Base-by-base conservation (phyloP, 139 green algal species). In the Chlorella sorokiniana region DNA sequence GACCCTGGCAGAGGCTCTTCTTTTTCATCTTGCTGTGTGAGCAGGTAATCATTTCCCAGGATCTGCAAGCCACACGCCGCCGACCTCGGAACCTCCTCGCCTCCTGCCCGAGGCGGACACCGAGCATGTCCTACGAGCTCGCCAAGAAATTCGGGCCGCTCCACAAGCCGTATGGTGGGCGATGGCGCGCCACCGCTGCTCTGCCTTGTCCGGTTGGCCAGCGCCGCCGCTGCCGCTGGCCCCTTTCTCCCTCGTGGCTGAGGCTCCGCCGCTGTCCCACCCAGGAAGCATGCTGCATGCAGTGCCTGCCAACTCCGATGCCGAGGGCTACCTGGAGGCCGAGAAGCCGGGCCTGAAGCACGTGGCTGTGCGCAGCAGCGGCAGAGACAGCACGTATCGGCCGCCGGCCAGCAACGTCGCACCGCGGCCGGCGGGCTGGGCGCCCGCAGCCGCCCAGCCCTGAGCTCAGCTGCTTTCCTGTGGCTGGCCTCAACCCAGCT, bases 301-400 rank as follows among this genome's bases (percentile, higher is more conserved):
- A 83, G 78, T 83, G 27, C 65, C 51, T 4, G 78, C 67, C 20
- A 83, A 83, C 65, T 40, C 25, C 3, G 78, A 83, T 33, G 78
- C 67, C 20, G 67, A 83, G 78, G 78, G 78, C 7, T 83, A 54
- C 27, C 29, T 77, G 48, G 78, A 83, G 51, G 38, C 65, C 22
- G 42, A 68, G 35, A 83, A 83, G 65, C 41, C 78, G 7, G 78
- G 78, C 7, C 51, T 83, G 48, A 83, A 83, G 78, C 65, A 83
- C 48, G 31, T 31, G 0, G 78, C 78, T 2, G 78, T 83, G 38
- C 65, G 78, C 0, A 35, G 33, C 48, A 74, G 67, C 51, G 78
- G 78, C 14, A 38, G 78, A 4, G 51, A 70, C 37, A 69, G 65
- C 65, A 69, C 22, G 41, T 83, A 44, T 27, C 25, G 27, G 11